Base-by-base conservation (phyloP, 164 flowering plant species). In the Umbilicus rupestris region DNA sequence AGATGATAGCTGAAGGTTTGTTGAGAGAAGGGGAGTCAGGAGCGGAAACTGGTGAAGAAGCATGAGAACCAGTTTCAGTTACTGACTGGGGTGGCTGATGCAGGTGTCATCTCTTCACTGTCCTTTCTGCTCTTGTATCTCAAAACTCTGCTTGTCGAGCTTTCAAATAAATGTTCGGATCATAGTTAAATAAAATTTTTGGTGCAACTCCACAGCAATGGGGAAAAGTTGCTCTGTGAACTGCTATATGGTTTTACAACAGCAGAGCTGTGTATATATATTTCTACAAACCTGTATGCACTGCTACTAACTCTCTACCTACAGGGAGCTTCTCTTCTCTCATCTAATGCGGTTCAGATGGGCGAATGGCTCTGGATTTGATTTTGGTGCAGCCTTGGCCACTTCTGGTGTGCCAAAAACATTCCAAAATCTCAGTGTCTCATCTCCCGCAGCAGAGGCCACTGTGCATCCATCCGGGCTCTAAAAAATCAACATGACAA, bases 381-480 rank as follows among this genome's bases (percentile, higher is more conserved):
- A 62, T 52, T 76, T 75, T 31, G 78, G 73, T 22, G 79, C 71
- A 22, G 80, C 74, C 42, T 77, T 77, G 0, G 74, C 69, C 14
- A 70, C 73, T 68, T 78, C 75, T 33, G 81, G 81, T 12, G 66
- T 73, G 64, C 78, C 81, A 70, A 78, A 78, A 1, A 73, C 79
- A 68, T 78, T 78, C 81, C 81, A 82, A 37, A 84, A 84, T 70
- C 83, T 79, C 28, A 84, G 65, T 16, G 83, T 82, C 59, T 82
- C 88, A 68, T 81, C 87, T n/a, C 81, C 84, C 8, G 81, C 83
- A 19, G 83, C 87, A 58, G 83, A 77, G 39, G 83, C 84, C 33
- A 84, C 87, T 2, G 83, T 82, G 64, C 83, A 84, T 41, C 88
- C 83, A 75, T 83, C 84, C 22, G 83, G 84, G 69, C 83, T 81